phyloP scores from a whole-genome alignment of 108 stramenopile species.

The Discostella stelligeroides region DNA sequence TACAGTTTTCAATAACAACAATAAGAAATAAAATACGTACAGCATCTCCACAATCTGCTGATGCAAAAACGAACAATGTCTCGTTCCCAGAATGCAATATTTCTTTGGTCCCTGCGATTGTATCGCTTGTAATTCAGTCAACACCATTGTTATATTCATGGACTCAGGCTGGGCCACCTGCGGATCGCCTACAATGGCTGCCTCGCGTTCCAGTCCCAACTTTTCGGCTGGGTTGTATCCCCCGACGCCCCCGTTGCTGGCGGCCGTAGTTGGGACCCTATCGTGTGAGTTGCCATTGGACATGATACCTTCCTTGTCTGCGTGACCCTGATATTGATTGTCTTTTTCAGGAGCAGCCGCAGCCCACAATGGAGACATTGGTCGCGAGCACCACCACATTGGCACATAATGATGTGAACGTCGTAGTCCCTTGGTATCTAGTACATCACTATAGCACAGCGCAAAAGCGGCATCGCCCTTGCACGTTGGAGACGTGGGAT shows the following conservation, averaged over 20 bases:
- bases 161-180: conserved; percentile 69
- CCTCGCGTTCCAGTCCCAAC: conserved; percentile 39
- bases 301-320: not conserved
- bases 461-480: not conserved
- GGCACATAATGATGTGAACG: not conserved
- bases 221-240: conserved; percentile 30
- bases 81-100: conserved; percentile 92
- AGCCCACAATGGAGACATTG: not conserved
- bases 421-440: not conserved
- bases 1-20: not conserved
- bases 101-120: conserved; percentile 91
- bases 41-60: conserved; percentile 95
- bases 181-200: conserved; percentile 65
- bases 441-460: not conserved
- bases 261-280: not conserved
- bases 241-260: conserved; percentile 24
- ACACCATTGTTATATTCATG: conserved; percentile 76
- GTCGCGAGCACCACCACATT: not conserved
- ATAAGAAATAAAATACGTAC: conserved; percentile 45
- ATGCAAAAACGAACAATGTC: conserved; percentile 93
- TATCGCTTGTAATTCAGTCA: conserved; percentile 90
- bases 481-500: not conserved
- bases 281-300: conserved; percentile 2
- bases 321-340: not conserved
- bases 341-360: not conserved